Evolutionary conservation across 2,329 filamentous ascomycete species (phyloP), one percentile per base, ranked within the genome.

Genomic region (Aspergillus persii): DNA sequence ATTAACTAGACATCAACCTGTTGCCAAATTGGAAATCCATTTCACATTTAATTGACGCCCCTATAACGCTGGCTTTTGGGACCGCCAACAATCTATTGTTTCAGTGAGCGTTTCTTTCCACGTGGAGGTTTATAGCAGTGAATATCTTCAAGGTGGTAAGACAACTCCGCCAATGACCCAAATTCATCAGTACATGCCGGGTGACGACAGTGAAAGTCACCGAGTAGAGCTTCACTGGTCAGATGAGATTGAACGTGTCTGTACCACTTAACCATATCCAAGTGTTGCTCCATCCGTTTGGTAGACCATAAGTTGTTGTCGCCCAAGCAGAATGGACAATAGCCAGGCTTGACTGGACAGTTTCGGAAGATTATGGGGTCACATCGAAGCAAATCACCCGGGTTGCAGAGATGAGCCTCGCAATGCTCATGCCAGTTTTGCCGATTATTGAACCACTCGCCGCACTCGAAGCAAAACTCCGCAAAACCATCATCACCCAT

Each of bases 311-410:
- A 29, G 33, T n/a, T 50, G 26, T 12, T 55, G 9, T 54, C 29
- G 27, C 59, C 55, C 11, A 65, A 48, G 31, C 48, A 63, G 50
- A 65, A 64, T 30, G 41, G 59, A 29, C 33, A 63, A 23, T 58
- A 55, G n/a, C 53, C 59, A 47, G 36, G 31, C 50, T 64, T 65
- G 27, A 58, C 57, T 7, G 61, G 50, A 31, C 30, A 41, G 56
- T 65, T 57, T 33, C 53, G 53, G 41, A 61, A 65, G 23, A 56
- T 54, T 12, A 65, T 55, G 8, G 59, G 61, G 18, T 65, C 44
- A 11, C 51, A 65, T 41, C 55, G 44, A 39, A 63, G 57, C 12
- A 65, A 56, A 30, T 61, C 30, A 44, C 50, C 3, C 27, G 48
- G 57, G n/a, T 46, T 52, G 53, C 33, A 11, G 36, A 65, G 53